A percentile compares a stretch with the other conserved stretches of the same genome.
These are phyloP conservation scores for Aspergillus versicolor DNA, from an alignment of 2,329 filamentous ascomycete genomes.

Conservation along the genomic window DNA sequence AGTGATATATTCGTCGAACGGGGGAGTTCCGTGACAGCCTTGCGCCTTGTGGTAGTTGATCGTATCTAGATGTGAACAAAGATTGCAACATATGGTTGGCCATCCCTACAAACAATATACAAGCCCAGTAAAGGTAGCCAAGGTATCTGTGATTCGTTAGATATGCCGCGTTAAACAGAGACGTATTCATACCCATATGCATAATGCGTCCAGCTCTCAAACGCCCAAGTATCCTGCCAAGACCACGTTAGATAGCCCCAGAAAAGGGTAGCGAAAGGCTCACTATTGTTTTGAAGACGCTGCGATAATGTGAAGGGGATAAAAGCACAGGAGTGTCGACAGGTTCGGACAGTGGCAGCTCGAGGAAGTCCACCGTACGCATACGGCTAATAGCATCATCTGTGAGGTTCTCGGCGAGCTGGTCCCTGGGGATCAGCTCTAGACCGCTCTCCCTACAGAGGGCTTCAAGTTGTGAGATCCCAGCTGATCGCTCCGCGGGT, in stretches of 20 bases:
- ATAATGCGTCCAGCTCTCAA: constrained; percentile 35
- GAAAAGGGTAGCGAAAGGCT: constrained; percentile 3
- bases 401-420: constrained; percentile 33
- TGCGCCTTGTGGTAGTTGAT: background rate
- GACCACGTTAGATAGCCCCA: background rate
- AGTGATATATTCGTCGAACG: constrained; percentile 23
- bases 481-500: constrained; percentile 22
- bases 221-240: constrained; percentile 31
- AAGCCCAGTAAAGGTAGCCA: constrained; percentile 43
- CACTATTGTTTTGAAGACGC: constrained; percentile 35
- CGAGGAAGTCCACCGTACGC: constrained; percentile 31
- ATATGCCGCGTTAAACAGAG: background rate
- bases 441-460: constrained; percentile 26
- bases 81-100: constrained; percentile 28
- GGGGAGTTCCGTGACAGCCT: constrained; percentile 3
- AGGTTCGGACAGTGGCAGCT: constrained; percentile 23
- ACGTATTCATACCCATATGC: constrained; percentile 35
- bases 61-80: constrained; percentile 16
- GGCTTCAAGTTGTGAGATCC: constrained; percentile 22
- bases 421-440: constrained; percentile 27
- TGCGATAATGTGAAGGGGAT: constrained; percentile 28
- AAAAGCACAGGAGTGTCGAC: constrained; percentile 31
- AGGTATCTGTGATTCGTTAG: constrained; percentile 22
- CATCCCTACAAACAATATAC: constrained; percentile 36
- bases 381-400: constrained; percentile 33